phyloP scores from a whole-genome alignment of 192 early-diverging fungal species.

The Rhizophagus clarus region DNA sequence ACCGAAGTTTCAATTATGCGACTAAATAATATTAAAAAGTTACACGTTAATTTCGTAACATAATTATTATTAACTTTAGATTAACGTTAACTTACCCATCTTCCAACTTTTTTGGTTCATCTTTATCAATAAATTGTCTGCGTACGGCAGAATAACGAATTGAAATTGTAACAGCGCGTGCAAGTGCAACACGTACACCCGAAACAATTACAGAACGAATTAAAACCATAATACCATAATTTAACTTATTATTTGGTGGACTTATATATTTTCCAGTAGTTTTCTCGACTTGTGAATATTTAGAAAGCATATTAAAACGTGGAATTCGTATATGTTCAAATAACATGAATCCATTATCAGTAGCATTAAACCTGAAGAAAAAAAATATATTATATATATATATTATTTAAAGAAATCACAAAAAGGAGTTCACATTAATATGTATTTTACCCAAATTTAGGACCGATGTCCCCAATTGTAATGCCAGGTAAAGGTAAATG shows the following conservation, averaged over 20 bases:
- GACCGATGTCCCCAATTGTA: slow-evolving; percentile 83
- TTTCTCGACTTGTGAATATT: slow-evolving; percentile 68
- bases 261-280: slow-evolving; percentile 68
- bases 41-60: neutral
- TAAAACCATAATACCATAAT: slow-evolving; percentile 82
- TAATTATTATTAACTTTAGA: too few relatives aligned
- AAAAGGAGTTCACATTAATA: too few relatives aligned
- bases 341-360: slow-evolving; percentile 86
- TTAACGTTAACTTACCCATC: slow-evolving; percentile 23
- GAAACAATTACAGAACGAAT: too few relatives aligned
- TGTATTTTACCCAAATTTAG: slow-evolving; percentile 73
- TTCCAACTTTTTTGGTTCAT: too few relatives aligned
- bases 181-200: slow-evolving; percentile 57
- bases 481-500: slow-evolving; percentile 77
- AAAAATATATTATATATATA: neutral
- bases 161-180: slow-evolving; percentile 71
- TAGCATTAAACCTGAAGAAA: slow-evolving; percentile 62
- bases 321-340: slow-evolving; percentile 84
- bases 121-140: slow-evolving; percentile 78
- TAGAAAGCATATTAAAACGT: slow-evolving; percentile 73
- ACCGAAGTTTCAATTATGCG: slow-evolving; percentile 66
- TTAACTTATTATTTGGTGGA: too few relatives aligned
- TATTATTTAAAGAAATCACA: too few relatives aligned
- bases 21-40: neutral
- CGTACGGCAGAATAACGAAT: slow-evolving; percentile 72